These are phyloP conservation scores for Sugiyamaella castrensis DNA, from an alignment of 1,139 yeast genomes.

Conservation along the genomic window DNA sequence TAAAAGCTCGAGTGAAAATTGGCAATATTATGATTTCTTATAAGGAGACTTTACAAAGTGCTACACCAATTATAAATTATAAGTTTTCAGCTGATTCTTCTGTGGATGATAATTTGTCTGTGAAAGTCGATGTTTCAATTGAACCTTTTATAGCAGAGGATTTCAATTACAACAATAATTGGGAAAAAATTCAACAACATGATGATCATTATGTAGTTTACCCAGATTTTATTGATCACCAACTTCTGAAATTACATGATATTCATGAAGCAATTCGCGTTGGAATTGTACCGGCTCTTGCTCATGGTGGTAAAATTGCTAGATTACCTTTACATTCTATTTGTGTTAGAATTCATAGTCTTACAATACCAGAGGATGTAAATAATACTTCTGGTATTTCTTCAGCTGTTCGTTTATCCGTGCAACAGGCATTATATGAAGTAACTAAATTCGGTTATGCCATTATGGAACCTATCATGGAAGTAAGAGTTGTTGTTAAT, in stretches of 20 bases:
- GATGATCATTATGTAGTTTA: constrained; percentile 44
- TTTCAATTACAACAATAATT: constrained; percentile 30
- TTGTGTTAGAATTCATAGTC: constrained; percentile 48
- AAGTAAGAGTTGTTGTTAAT: constrained; percentile 61
- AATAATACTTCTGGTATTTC: constrained; percentile 44
- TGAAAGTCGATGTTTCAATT: constrained; percentile 44
- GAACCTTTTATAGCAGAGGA: constrained; percentile 52
- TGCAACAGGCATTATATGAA: constrained; percentile 41
- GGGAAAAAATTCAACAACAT: constrained; percentile 23
- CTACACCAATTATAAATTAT: constrained; percentile 31
- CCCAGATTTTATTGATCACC: constrained; percentile 24
- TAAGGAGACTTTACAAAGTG: constrained; percentile 59
- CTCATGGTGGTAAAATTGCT: constrained; percentile 68
- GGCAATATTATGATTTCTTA: constrained; percentile 86
- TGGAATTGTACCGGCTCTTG: constrained; percentile 62
- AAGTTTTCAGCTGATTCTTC: constrained; percentile 25
- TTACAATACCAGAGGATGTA: constrained; percentile 57
- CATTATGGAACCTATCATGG: constrained; percentile 85
- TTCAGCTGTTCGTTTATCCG: constrained; percentile 45
- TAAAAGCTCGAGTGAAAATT: constrained; percentile 76
- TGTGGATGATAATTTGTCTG: constrained; percentile 15
- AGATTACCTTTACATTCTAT: constrained; percentile 66
- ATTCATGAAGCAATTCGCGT: constrained; percentile 35
- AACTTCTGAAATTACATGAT: constrained; percentile 22
- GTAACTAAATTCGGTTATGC: constrained; percentile 41